Percentiles rank a stretch among this genome's conserved stretches.
phyloP scores from a whole-genome alignment of 1,139 yeast species.

The Zygoascus meyerae region DNA sequence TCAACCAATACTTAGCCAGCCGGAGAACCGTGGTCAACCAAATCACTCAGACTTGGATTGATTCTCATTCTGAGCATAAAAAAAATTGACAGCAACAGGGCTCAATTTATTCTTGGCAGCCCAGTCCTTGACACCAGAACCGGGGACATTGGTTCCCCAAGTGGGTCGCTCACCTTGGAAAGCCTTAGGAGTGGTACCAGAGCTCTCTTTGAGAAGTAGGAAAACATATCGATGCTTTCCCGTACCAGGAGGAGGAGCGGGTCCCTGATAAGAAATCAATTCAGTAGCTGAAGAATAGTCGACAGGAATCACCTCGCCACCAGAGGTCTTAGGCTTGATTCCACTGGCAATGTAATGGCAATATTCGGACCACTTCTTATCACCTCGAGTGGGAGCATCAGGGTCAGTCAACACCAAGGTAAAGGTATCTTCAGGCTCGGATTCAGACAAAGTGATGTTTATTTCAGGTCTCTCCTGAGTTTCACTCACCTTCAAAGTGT shows the following conservation, averaged over 20 bases:
- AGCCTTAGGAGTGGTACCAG: slow-evolving; percentile 20
- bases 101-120: slow-evolving; percentile 56
- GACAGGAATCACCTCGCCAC: slow-evolving; percentile 32
- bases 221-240: slow-evolving; percentile 81
- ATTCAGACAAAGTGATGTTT: slow-evolving; percentile 51
- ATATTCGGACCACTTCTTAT: slow-evolving; percentile 83
- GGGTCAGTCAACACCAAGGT: slow-evolving; percentile 84
- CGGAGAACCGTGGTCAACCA: background rate
- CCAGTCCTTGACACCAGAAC: slow-evolving; percentile 74
- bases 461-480: slow-evolving; percentile 63
- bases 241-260: slow-evolving; percentile 79
- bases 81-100: slow-evolving; percentile 73
- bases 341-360: slow-evolving; percentile 72
- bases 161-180: slow-evolving; percentile 54
- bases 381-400: slow-evolving; percentile 81
- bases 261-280: slow-evolving; percentile 57
- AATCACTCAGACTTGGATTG: slow-evolving; percentile 26
- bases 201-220: slow-evolving; percentile 57
- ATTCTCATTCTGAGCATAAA: slow-evolving; percentile 60
- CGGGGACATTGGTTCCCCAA: slow-evolving; percentile 81
- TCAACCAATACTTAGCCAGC: too few species aligned
- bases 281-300: slow-evolving; percentile 29
- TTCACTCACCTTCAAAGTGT: slow-evolving; percentile 55
- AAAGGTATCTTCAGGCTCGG: slow-evolving; percentile 46
- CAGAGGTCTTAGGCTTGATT: slow-evolving; percentile 45